Evolutionary conservation across 2,329 filamentous ascomycete species (phyloP), one percentile per base, ranked within the genome.

Genomic region (Sporothrix phasma): DNA sequence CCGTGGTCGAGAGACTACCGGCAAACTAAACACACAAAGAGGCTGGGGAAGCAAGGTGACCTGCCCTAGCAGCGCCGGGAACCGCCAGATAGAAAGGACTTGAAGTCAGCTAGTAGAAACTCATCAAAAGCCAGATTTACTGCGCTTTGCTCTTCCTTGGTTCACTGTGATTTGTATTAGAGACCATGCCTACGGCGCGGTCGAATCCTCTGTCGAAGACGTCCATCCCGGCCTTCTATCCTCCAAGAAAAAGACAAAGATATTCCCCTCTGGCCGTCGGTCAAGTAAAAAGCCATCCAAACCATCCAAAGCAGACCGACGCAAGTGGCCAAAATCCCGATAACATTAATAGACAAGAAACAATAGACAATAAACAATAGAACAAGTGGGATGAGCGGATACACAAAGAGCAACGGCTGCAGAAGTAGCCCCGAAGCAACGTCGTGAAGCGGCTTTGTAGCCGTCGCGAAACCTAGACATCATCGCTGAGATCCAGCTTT

Each of bases 1-100:
- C 86, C 53, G 92, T 96, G 66, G 94, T 99, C 66, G 88, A 89
- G 75, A 86, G 92, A 75, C 84, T 95, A 75, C 85, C 85, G 31
- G 82, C 84, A 64, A 88, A 88, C 76, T 88, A 78, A 45, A 29
- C 3, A 34, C 24, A 29, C 31, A n/a, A 15, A n/a, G 56, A 19
- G 11, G 56, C 24, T 45, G n/a, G 34, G 10, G 19, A n/a, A 24
- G 15, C 15, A 41, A 15, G n/a, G 22, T 26, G 56, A 45, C 2
- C 19, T 13, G 39, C 3, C 26, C 19, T 6, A 15, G n/a, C 24
- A 8, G 6, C 19, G 7, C 34, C 24, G 15, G 15, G 26, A 24
- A 15, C 19, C 15, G 31, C 5, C 17, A 17, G 4, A 17, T 22
- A 37, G 34, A 53, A 17, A 24, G 37, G 45, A 31, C 19, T 54